Conservation (phyloP, 169 alveolate genomes). For the Plasmodium ovale region DNA sequence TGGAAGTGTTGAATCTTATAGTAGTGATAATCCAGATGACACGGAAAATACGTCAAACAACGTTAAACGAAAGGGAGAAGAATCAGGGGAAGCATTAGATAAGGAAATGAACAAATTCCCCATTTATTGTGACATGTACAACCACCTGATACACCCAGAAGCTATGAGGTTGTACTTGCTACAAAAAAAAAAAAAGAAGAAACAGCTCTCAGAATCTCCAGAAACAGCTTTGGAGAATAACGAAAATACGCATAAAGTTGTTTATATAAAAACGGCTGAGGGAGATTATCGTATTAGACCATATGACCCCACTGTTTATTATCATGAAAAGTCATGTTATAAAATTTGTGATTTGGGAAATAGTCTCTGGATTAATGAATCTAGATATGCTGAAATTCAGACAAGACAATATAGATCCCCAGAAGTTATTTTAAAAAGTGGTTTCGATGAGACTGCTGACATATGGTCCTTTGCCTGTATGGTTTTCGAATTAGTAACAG, state of each 20-base stretch:
- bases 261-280: slow-evolving; percentile 78
- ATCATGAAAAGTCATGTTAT: slow-evolving; percentile 85
- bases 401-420: slow-evolving; percentile 99
- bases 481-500: slow-evolving; percentile 98
- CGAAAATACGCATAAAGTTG: slow-evolving; percentile 39
- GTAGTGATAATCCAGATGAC: background rate
- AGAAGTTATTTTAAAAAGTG: slow-evolving; percentile 96
- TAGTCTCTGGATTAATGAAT: slow-evolving; percentile 98
- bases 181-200: slow-evolving; percentile 34
- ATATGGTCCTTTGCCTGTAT: slow-evolving; percentile 99
- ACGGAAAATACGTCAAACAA: background rate
- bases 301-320: slow-evolving; percentile 79
- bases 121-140: slow-evolving; percentile 61
- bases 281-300: slow-evolving; percentile 83
- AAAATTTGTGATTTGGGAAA: slow-evolving; percentile 98
- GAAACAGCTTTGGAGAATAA: slow-evolving; percentile 26
- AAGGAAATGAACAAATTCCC: slow-evolving; percentile 60
- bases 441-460: slow-evolving; percentile 97
- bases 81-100: background rate
- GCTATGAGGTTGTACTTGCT: slow-evolving; percentile 40
- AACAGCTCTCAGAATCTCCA: background rate
- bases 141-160: slow-evolving; percentile 58
- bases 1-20: background rate
- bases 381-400: slow-evolving; percentile 96
- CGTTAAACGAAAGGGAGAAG: background rate